phyloP scores from a whole-genome alignment of 2,329 filamentous ascomycete genomes.

The Neoarthrinium moseri region DNA sequence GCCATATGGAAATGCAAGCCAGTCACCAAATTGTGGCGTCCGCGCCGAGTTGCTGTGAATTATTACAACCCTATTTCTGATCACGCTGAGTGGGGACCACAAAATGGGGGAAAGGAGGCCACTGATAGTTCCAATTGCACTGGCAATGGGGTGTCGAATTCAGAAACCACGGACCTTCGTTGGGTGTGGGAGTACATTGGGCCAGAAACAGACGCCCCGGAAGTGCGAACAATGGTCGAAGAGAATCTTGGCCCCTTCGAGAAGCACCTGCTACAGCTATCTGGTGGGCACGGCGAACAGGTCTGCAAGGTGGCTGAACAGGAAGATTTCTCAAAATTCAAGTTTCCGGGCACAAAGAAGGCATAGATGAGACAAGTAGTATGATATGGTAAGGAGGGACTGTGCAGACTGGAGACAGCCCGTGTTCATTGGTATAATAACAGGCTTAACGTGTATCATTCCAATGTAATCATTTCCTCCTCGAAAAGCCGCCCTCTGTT shows the following conservation, averaged over 20 bases:
- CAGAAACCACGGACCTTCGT: conserved; percentile 28
- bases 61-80: conserved; percentile 34
- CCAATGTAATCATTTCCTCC: too few species aligned
- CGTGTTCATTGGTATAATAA: too few species aligned
- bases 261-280: conserved; percentile 43
- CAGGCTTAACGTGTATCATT: too few species aligned
- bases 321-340: conserved; percentile 18
- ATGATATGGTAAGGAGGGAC: too few species aligned
- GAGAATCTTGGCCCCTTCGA: conserved; percentile 55
- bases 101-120: neutral
- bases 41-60: conserved; percentile 31
- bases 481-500: too few species aligned
- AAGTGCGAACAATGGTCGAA: conserved; percentile 45
- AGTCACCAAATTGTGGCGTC: conserved; percentile 40
- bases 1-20: conserved; percentile 45
- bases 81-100: conserved; percentile 18
- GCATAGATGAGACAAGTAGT: too few species aligned
- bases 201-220: conserved; percentile 37
- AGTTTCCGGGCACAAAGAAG: conserved; percentile 2
- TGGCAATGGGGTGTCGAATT: too few species aligned
- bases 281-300: conserved; percentile 42
- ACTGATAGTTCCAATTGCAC: neutral
- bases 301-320: conserved; percentile 40
- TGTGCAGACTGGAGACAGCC: too few species aligned
- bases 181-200: conserved; percentile 58